Percentiles rank a stretch among this genome's conserved stretches.
These are phyloP conservation scores for Cladosporium phlei DNA, from an alignment of 2,329 filamentous ascomycete species.

Conservation along the genomic window DNA sequence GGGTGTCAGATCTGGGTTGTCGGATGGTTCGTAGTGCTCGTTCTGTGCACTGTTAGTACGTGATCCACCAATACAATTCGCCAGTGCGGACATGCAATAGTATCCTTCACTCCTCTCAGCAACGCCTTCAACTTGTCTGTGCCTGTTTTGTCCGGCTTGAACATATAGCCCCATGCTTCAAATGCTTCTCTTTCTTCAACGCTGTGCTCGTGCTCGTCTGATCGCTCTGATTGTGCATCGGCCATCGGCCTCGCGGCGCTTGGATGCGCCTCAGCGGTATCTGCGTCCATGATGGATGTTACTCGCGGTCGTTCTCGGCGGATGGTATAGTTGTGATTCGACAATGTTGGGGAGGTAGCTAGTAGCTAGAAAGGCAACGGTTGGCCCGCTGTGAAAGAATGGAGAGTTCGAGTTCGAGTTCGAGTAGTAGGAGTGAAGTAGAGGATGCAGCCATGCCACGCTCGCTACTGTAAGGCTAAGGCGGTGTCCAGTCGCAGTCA, in stretches of 20 bases:
- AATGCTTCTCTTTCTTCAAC: slow-evolving; percentile 39
- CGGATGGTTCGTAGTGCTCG: slow-evolving; percentile 38
- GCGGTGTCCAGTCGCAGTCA: too few species aligned
- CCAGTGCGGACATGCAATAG: slow-evolving; percentile 36
- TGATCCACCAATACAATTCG: not conserved
- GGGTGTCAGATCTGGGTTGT: slow-evolving; percentile 45
- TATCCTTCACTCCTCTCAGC: slow-evolving; percentile 42
- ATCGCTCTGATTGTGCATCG: slow-evolving; percentile 7
- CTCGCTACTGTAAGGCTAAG: too few species aligned
- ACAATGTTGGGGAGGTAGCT: too few species aligned
- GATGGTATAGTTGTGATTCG: too few species aligned
- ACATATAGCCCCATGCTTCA: slow-evolving; percentile 49
- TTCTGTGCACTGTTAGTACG: slow-evolving; percentile 30
- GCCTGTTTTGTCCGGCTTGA: slow-evolving; percentile 49
- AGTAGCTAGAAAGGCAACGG: too few species aligned
- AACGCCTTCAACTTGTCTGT: slow-evolving; percentile 44
- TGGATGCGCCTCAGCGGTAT: not conserved
- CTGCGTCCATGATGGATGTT: slow-evolving; percentile 8
- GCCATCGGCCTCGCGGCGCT: slow-evolving; percentile 1
- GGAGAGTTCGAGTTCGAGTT: too few species aligned
- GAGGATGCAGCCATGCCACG: too few species aligned
- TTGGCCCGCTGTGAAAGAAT: too few species aligned
- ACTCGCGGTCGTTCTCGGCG: not conserved
- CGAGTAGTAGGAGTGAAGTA: too few species aligned
- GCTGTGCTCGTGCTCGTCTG: slow-evolving; percentile 23